These are phyloP conservation scores for Suillus americanus DNA, from an alignment of 768 basidiomycete genomes.

Conservation along the genomic window DNA sequence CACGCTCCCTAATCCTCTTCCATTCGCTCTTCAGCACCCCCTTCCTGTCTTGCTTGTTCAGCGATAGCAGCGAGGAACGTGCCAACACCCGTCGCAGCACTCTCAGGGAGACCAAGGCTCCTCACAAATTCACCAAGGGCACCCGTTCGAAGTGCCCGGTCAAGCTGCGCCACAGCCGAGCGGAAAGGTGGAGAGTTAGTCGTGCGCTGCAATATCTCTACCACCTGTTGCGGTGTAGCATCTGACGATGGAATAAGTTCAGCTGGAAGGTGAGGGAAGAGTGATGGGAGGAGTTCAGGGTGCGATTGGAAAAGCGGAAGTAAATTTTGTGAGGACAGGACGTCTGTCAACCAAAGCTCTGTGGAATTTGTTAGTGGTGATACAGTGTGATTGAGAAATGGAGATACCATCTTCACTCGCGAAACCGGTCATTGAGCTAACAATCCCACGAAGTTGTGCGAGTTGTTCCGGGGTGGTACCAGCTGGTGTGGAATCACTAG, in stretches of 20 bases:
- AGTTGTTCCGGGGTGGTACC: slow-evolving; percentile 62
- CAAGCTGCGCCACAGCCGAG: slow-evolving; percentile 73
- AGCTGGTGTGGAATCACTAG: slow-evolving; percentile 5
- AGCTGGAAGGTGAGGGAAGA: slow-evolving; percentile 82
- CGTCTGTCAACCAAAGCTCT: slow-evolving; percentile 66
- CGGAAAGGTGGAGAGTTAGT: slow-evolving; percentile 85
- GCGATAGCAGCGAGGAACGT: slow-evolving; percentile 81
- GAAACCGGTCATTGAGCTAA: slow-evolving; percentile 44
- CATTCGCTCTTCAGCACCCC: slow-evolving; percentile 57
- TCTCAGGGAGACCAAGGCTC: slow-evolving; percentile 79
- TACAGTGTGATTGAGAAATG: slow-evolving; percentile 1
- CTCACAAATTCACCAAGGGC: slow-evolving; percentile 73
- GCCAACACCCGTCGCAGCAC: slow-evolving; percentile 74
- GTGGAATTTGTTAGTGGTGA: slow-evolving; percentile 6
- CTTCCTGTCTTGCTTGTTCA: slow-evolving; percentile 60
- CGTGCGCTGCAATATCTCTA: slow-evolving; percentile 68
- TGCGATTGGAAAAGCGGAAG: slow-evolving; percentile 67
- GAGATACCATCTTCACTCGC: slow-evolving; percentile 14
- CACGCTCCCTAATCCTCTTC: slow-evolving; percentile 61
- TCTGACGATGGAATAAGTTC: slow-evolving; percentile 72
- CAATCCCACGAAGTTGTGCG: slow-evolving; percentile 55
- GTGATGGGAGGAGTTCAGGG: slow-evolving; percentile 63
- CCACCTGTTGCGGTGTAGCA: slow-evolving; percentile 30
- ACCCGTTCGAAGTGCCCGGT: slow-evolving; percentile 83
- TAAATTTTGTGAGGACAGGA: slow-evolving; percentile 74